Percentiles rank a stretch among this genome's conserved stretches.
Evolutionary conservation across 306 rosid species (phyloP).

Genomic region (Trifolium subterraneum): DNA sequence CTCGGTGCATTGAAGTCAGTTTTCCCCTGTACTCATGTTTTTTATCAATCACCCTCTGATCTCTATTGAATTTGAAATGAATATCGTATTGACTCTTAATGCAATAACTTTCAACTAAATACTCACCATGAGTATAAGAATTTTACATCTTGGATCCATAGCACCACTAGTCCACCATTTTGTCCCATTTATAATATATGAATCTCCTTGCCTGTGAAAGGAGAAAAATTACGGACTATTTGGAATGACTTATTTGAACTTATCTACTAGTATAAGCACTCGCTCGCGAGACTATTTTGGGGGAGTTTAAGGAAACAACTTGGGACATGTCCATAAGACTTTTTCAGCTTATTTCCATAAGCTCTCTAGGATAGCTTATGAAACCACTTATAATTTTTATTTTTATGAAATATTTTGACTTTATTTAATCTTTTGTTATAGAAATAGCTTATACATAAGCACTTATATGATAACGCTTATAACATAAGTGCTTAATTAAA

Average conservation of each 20-base stretch:
- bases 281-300: background rate
- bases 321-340: background rate
- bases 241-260: background rate
- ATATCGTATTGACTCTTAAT: constrained; percentile 4
- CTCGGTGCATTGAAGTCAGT: constrained; percentile 80
- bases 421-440: background rate
- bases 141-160: constrained; percentile 94
- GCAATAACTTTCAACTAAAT: constrained; percentile 38
- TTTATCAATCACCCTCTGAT: constrained; percentile 33
- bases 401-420: background rate
- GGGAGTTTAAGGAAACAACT: background rate
- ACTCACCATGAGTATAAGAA: constrained; percentile 94
- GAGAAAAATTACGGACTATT: background rate
- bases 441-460: background rate
- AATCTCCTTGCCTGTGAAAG: constrained; percentile 73
- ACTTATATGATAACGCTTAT: background rate
- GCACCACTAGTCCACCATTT: constrained; percentile 99
- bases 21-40: constrained; percentile 73
- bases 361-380: background rate
- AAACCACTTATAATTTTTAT: too few relatives aligned
- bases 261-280: background rate
- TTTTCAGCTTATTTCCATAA: background rate
- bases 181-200: constrained; percentile 80
- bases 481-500: too few relatives aligned
- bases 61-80: constrained; percentile 18